A percentile compares a stretch with the other conserved stretches of the same genome.
Conservation (phyloP, 306 rosid species). For the Cucurbita argyrosperma region DNA sequence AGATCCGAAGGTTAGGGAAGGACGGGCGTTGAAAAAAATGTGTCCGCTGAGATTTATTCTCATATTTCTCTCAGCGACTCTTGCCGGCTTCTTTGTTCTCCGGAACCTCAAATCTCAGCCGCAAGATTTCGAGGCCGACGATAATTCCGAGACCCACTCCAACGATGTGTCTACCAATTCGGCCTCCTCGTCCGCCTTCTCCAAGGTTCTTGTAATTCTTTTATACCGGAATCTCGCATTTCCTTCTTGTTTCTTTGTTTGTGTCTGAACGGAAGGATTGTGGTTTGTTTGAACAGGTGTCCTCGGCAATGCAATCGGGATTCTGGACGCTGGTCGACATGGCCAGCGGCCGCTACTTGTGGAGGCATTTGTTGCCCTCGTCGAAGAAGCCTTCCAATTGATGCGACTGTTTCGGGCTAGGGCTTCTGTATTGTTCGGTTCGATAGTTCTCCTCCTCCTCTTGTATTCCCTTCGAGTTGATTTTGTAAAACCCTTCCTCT, state of each 20-base stretch:
- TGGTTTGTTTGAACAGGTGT: conserved; percentile 26
- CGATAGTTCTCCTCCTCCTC: not conserved
- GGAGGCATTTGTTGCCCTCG: conserved; percentile 60
- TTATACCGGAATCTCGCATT: not conserved
- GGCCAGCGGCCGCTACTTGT: conserved; percentile 90
- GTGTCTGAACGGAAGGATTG: not conserved
- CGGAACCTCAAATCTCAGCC: conserved; percentile 56
- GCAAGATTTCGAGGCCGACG: not conserved
- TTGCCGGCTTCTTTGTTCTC: conserved; percentile 84
- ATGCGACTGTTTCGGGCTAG: not conserved
- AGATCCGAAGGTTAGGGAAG: not conserved
- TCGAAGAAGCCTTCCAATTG: conserved; percentile 36
- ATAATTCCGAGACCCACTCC: not conserved
- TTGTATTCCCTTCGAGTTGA: not conserved
- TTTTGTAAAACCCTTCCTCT: not conserved
- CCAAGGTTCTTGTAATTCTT: conserved; percentile 18
- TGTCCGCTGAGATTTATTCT: conserved; percentile 76
- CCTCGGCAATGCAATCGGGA: conserved; percentile 19
- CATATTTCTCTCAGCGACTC: conserved; percentile 84
- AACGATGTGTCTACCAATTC: not conserved
- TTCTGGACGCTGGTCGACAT: conserved; percentile 83
- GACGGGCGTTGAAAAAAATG: conserved; percentile 20
- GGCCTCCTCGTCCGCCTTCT: conserved; percentile 11
- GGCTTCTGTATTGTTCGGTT: not conserved
- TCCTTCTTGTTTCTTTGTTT: conserved; percentile 1